Base-by-base conservation (phyloP, 106 monocot species). In the Alisma plantagoaquatica region DNA sequence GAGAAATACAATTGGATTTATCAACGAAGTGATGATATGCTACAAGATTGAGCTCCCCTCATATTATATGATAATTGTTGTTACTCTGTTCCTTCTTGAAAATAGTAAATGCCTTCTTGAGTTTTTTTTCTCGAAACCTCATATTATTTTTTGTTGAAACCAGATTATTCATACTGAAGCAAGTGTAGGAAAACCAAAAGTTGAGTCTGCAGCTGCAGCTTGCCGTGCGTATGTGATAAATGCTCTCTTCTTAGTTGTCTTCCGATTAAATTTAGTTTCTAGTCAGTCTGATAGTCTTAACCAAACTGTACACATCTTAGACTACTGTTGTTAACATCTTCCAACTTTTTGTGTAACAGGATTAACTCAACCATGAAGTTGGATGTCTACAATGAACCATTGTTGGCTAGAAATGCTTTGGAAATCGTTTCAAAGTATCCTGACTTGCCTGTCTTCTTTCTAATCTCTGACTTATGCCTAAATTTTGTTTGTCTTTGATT, bases 351-450 rank as follows among this genome's bases (percentile, higher is more conserved):
- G 5, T 29, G 27, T 51, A 25, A 56, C 75, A 96, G 98, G 76
- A 86, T 98, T 60, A 98, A 98, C 63, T 98, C 98, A 26, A 77
- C 74, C 62, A 57, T 98, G 38, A 77, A 70, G 43, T 57, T 98
- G 54, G 89, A 90, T 56, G 82, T 81, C 60, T 75, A 98, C 53
- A 69, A 70, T 51, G 78, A 82, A 70, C 62, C 82, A 57, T 70
- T 98, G 76, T 59, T 66, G 25, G 54, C 79, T 43, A 46, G 31
- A 20, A 98, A 85, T 90, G 90, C 90, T 68, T 73, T 98, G 57
- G 79, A 82, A 53, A 82, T 98, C 44, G 64, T 90, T 9, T 79
- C 74, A 41, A 78, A 90, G 98, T 98, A 98, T 98, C 90, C 90
- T 89, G 14, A 14, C 35, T 38, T 38, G 6, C 14, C 35, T 38